phyloP scores from a whole-genome alignment of 2,329 filamentous ascomycete species.

The Xylariaceae sp. region DNA sequence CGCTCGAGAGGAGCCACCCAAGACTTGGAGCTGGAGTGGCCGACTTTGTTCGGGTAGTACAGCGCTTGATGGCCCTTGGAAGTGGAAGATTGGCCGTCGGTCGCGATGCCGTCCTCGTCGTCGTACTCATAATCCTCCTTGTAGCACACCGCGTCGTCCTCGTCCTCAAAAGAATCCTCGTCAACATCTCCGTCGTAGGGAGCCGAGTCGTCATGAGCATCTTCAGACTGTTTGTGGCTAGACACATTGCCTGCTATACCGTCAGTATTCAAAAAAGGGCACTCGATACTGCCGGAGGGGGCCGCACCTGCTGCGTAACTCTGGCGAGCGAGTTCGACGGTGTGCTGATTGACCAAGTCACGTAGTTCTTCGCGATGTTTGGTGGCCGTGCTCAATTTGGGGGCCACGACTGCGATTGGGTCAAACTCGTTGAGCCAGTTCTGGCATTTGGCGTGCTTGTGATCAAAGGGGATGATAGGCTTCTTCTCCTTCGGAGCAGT shows the following conservation, averaged over 20 bases:
- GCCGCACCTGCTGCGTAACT: too few relatives aligned
- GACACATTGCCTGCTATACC: too few relatives aligned
- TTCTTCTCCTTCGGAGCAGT: background rate
- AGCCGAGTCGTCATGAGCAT: too few relatives aligned
- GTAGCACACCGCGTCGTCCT: background rate
- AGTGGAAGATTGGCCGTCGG: background rate
- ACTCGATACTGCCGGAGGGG: background rate
- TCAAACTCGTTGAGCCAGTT: constrained; percentile 4
- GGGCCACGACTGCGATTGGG: background rate
- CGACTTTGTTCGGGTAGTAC: background rate
- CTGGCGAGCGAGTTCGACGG: too few relatives aligned
- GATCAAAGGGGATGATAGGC: constrained; percentile 2
- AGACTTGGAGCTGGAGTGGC: constrained; percentile 2
- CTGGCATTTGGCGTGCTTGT: constrained; percentile 1
- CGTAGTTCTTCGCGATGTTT: too few relatives aligned
- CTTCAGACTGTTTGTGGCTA: too few relatives aligned
- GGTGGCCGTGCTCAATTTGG: background rate
- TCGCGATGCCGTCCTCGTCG: too few relatives aligned
- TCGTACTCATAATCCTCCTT: background rate
- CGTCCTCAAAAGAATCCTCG: too few relatives aligned
- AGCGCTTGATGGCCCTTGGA: background rate
- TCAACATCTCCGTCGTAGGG: too few relatives aligned
- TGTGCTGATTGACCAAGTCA: too few relatives aligned
- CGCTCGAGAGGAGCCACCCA: constrained; percentile 30
- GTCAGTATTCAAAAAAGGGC: background rate